These are phyloP conservation scores for Skeletonema costatum DNA, from an alignment of 108 stramenopile genomes.

Conservation along the genomic window DNA sequence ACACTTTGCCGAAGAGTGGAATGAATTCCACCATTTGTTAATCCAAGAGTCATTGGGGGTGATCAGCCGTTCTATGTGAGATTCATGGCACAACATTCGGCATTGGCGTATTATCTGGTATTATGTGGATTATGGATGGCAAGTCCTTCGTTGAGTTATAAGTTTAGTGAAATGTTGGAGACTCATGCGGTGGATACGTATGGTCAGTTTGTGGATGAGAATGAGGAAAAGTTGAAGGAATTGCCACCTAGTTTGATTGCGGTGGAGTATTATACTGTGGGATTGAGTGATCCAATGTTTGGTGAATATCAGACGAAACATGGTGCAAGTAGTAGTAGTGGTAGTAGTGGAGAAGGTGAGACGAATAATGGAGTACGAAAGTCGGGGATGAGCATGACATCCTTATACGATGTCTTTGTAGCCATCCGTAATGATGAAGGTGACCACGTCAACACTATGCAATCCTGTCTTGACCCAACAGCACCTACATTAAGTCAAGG, in stretches of 20 bases:
- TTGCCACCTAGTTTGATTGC: conserved; percentile 68
- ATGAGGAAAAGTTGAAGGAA: conserved; percentile 57
- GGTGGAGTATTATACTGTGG: conserved; percentile 67
- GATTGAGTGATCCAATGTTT: conserved; percentile 56
- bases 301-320: conserved; percentile 61
- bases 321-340: conserved; percentile 16
- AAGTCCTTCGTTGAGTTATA: conserved; percentile 67
- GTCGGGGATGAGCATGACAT: conserved; percentile 40
- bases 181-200: conserved; percentile 87
- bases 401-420: conserved; percentile 63
- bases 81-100: conserved; percentile 84
- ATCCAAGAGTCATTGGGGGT: conserved; percentile 94
- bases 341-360: background rate
- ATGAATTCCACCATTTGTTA: conserved; percentile 83
- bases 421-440: conserved; percentile 64
- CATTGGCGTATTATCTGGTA: conserved; percentile 84
- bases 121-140: conserved; percentile 56
- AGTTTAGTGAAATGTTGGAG: conserved; percentile 80
- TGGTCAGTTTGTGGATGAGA: conserved; percentile 65
- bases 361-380: conserved; percentile 17
- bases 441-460: conserved; percentile 62
- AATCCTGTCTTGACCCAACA: conserved; percentile 47
- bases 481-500: conserved; percentile 39
- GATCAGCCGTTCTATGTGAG: conserved; percentile 70
- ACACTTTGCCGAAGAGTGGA: conserved; percentile 91